A percentile compares a stretch with the other conserved stretches of the same genome.
phyloP scores from a whole-genome alignment of 805 yeast species.

The Kodamaea hsintzibuensis region DNA sequence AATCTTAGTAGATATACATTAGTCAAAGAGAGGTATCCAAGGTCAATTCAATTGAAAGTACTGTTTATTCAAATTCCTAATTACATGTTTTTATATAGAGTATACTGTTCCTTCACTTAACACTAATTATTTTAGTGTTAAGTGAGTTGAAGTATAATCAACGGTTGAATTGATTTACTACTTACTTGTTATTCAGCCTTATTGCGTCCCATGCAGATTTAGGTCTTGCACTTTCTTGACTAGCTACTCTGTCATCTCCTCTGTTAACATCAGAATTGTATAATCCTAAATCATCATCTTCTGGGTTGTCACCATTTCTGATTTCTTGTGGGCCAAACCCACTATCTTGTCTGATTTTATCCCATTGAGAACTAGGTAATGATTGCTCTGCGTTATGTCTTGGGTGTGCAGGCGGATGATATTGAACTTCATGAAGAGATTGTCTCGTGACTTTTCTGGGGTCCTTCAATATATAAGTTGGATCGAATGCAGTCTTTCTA shows the following conservation, averaged over 20 bases:
- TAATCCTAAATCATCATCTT: neutral
- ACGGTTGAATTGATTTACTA: too few species aligned
- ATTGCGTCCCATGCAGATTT: conserved; percentile 25
- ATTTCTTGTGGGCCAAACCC: conserved; percentile 20
- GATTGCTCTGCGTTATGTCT: neutral
- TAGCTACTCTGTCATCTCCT: neutral
- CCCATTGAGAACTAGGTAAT: conserved; percentile 26
- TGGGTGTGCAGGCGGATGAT: conserved; percentile 9
- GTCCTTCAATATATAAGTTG: conserved; percentile 21
- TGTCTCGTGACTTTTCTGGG: conserved; percentile 28
- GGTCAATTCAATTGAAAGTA: too few species aligned
- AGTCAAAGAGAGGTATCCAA: too few species aligned
- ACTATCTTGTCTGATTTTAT: conserved; percentile 33
- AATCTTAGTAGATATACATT: too few species aligned
- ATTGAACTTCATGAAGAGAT: conserved; percentile 30
- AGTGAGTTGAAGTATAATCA: too few species aligned
- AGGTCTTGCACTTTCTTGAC: neutral
- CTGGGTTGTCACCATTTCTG: neutral
- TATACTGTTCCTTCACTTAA: too few species aligned
- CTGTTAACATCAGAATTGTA: neutral
- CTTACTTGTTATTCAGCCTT: conserved; percentile 6
- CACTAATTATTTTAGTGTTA: too few species aligned
- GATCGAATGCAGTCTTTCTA: conserved; percentile 21
- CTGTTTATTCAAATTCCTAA: too few species aligned
- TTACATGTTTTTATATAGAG: too few species aligned